Conservation (phyloP, 2,329 filamentous ascomycete species). For the Thyridium curvatum region DNA sequence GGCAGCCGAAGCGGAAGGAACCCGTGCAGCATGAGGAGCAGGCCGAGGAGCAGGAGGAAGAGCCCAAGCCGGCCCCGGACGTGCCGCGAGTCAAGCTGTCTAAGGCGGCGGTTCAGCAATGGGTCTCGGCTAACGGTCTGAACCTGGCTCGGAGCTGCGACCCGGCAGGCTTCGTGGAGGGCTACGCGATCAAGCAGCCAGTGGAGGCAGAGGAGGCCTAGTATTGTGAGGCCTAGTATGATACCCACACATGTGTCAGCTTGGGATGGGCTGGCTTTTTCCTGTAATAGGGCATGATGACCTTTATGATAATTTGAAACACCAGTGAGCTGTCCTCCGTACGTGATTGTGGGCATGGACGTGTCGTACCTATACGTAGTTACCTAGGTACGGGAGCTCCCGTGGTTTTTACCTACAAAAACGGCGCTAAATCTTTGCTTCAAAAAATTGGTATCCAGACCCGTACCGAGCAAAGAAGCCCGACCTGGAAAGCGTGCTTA, state of each 20-base stretch:
- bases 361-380: too few species aligned
- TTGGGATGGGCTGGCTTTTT: conserved; percentile 11
- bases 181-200: conserved; percentile 48
- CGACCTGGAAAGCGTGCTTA: too few species aligned
- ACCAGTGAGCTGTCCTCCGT: too few species aligned
- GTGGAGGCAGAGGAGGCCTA: conserved; percentile 22
- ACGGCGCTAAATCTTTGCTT: too few species aligned
- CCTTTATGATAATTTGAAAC: conserved; percentile 6
- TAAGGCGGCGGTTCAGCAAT: conserved; percentile 54
- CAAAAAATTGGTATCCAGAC: too few species aligned
- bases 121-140: conserved; percentile 58
- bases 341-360: too few species aligned
- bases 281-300: conserved; percentile 3
- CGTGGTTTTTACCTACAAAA: too few species aligned
- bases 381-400: too few species aligned
- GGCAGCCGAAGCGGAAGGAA: conserved; percentile 27
- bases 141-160: conserved; percentile 62
- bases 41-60: conserved; percentile 19
- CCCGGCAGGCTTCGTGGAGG: conserved; percentile 66
- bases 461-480: too few species aligned
- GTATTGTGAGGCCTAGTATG: too few species aligned
- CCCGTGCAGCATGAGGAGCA: conserved; percentile 8
- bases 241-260: conserved; percentile 6
- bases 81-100: conserved; percentile 45
- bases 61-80: conserved; percentile 17